phyloP scores from a whole-genome alignment of 2,329 filamentous ascomycete species.

The Alternaria longipes region DNA sequence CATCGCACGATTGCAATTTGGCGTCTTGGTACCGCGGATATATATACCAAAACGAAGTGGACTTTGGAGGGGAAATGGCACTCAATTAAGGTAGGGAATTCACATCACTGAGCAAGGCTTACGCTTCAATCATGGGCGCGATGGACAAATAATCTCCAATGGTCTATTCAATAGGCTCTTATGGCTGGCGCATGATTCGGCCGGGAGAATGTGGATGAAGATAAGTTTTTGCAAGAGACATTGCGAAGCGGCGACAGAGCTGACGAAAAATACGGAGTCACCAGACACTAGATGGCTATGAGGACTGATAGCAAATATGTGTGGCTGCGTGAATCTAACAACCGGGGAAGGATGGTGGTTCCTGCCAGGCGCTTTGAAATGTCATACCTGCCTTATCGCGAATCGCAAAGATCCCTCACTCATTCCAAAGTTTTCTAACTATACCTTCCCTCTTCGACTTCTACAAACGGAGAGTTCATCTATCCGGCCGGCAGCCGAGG shows the following conservation, averaged over 20 bases:
- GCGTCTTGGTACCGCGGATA: background rate
- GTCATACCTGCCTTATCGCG: conserved; percentile 2
- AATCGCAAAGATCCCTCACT: conserved; percentile 9
- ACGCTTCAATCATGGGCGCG: background rate
- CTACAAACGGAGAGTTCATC: background rate
- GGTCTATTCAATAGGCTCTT: background rate
- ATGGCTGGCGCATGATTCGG: background rate
- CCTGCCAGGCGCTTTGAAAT: conserved; percentile 4
- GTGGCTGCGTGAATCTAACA: background rate
- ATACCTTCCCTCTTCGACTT: background rate
- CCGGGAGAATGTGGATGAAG: background rate
- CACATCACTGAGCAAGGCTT: background rate
- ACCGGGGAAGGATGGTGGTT: background rate
- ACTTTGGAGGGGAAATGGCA: background rate
- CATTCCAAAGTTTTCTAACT: background rate
- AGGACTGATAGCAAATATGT: background rate
- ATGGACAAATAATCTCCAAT: background rate
- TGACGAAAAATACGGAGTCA: background rate
- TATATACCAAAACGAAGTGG: background rate
- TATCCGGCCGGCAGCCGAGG: background rate
- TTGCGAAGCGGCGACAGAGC: background rate
- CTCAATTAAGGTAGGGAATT: background rate
- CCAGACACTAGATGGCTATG: background rate
- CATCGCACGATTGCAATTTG: background rate
- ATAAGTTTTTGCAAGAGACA: background rate